Percentiles rank a stretch among this genome's conserved stretches.
Evolutionary conservation across 169 alveolate genomes (phyloP).

Genomic region (Babesia gibsoni): DNA sequence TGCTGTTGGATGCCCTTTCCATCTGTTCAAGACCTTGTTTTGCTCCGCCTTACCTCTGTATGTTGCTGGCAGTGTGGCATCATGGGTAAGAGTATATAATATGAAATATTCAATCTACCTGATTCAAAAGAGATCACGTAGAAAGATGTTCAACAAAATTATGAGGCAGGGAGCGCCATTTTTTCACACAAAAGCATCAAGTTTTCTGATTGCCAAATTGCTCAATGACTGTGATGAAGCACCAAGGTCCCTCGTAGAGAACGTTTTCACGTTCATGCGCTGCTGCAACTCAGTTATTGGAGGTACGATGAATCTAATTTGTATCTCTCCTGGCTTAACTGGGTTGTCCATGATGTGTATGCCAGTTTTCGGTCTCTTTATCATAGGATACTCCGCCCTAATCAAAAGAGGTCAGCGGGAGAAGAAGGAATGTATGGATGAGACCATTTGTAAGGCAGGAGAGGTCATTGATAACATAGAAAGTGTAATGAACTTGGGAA

Average conservation of each 20-base stretch:
- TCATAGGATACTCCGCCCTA: slow-evolving; percentile 32
- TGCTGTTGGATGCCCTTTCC: background rate
- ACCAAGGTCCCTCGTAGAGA: slow-evolving; percentile 44
- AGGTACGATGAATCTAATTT: slow-evolving; percentile 49
- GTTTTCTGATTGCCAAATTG: slow-evolving; percentile 31
- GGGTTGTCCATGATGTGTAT: slow-evolving; percentile 36
- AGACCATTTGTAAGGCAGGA: slow-evolving; percentile 47
- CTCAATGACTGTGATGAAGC: slow-evolving; percentile 63
- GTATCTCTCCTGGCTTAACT: slow-evolving; percentile 46
- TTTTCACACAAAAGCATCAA: slow-evolving; percentile 43
- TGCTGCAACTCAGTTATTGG: slow-evolving; percentile 59
- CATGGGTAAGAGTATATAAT: slow-evolving; percentile 50
- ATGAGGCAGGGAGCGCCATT: slow-evolving; percentile 54
- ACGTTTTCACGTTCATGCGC: slow-evolving; percentile 25
- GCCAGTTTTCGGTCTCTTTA: slow-evolving; percentile 39
- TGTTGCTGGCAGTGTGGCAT: slow-evolving; percentile 44
- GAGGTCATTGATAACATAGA: slow-evolving; percentile 56
- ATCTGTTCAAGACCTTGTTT: slow-evolving; percentile 34
- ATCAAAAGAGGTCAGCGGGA: slow-evolving; percentile 24
- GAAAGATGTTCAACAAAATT: slow-evolving; percentile 37
- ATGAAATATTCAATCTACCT: slow-evolving; percentile 43
- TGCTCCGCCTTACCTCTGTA: slow-evolving; percentile 48
- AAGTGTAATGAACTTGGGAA: slow-evolving; percentile 46
- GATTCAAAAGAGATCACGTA: slow-evolving; percentile 59
- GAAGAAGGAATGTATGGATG: slow-evolving; percentile 25